Conservation (phyloP, 2,329 filamentous ascomycete species). For the Geoglossum cookeanum region DNA sequence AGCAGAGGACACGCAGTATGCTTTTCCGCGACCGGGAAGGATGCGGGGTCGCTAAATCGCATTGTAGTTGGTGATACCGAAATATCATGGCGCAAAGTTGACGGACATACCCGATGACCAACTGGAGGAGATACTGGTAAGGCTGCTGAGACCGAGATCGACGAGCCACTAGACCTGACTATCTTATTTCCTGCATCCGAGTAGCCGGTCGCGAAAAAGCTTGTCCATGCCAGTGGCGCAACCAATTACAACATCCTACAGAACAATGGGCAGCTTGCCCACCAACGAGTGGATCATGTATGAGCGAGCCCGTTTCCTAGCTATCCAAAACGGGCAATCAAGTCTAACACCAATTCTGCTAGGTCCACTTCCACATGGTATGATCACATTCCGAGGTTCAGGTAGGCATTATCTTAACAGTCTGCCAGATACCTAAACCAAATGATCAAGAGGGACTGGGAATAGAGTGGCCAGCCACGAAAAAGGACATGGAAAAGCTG, state of each 20-base stretch:
- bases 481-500: constrained; percentile 62
- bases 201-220: constrained; percentile 66
- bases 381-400: constrained; percentile 11
- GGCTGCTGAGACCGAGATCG: constrained; percentile 10
- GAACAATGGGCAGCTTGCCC: constrained; percentile 83
- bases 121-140: constrained; percentile 60
- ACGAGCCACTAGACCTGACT: not conserved
- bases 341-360: not conserved
- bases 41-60: not conserved
- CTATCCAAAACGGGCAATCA: not conserved
- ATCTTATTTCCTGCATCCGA: not conserved
- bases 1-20: constrained; percentile 75
- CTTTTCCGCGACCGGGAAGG: constrained; percentile 5
- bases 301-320: constrained; percentile 17
- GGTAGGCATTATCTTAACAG: constrained; percentile 4
- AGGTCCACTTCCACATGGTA: constrained; percentile 92
- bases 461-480: constrained; percentile 60
- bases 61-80: constrained; percentile 77
- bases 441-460: constrained; percentile 62
- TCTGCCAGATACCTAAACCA: constrained; percentile 70
- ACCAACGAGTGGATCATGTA: constrained; percentile 86
- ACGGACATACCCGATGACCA: constrained; percentile 83
- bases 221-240: constrained; percentile 57
- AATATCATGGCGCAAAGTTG: constrained; percentile 81
- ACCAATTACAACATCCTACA: constrained; percentile 84